Evolutionary conservation across 805 yeast genomes (phyloP), one percentile per base, ranked within the genome.

Genomic region (Starmerella sp.): DNA sequence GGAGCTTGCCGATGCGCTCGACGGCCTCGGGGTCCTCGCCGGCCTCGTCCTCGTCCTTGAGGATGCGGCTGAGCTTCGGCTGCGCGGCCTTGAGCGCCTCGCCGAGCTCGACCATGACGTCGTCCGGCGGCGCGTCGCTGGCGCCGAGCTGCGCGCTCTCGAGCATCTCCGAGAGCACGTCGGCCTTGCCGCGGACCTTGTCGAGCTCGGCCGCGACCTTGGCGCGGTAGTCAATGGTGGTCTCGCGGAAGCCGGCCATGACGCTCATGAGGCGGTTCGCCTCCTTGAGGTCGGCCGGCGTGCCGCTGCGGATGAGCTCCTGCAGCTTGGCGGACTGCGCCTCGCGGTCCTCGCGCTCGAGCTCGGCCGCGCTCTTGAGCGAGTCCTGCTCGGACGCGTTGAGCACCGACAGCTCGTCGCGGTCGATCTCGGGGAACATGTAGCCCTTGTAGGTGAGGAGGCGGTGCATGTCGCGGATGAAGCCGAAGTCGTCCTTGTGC

Each of bases 181-280:
- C 95, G 13, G 88, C 86, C 71, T 93, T 93, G 54, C 95, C 78
- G 63, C 81, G 83, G 64, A 93, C 76, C 67, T 86, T 83, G 48
- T 85, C 87, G 52, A 93, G 75, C 65, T 93, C 97, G 60, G 84
- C 87, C 36, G 83, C 82, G 36, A 90, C 84, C 62, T 85, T 81
- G 54, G 85, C 86, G 65, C 81, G 82, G 60, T 88, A 85, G 63
- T 83, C 86, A 53, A 80, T 79, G 57, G 77, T 73, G 57, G 82
- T 80, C 67, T 89, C 96, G 64, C 86, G 88, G 74, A 88, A 93
- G 6, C 99, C 99, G 5, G 97, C 95, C 96, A 93, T 89, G 62
- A 93, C 81, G 68, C 91, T 89, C 98, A 93, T 93, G 69, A 93
- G 77, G 63, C 86, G 87, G 70, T 93, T 93, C 45, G 99, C 99